These are phyloP conservation scores for Ceratocystis eucalypticola DNA, from an alignment of 2,329 filamentous ascomycete genomes.

Conservation along the genomic window DNA sequence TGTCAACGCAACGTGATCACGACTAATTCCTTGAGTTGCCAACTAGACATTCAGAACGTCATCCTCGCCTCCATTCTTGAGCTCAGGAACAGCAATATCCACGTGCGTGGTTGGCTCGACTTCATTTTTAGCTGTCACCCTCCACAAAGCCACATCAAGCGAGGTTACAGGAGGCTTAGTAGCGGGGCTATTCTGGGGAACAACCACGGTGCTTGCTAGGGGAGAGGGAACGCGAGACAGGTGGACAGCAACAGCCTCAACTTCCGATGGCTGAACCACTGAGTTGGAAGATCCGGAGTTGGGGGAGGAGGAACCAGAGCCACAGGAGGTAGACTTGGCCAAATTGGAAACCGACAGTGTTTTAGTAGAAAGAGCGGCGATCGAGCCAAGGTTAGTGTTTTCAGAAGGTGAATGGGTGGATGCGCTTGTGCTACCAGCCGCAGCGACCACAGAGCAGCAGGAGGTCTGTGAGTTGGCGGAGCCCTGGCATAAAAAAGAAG, in stretches of 20 bases:
- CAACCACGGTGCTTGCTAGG: neutral
- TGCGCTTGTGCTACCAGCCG: neutral
- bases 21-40: conserved; percentile 15
- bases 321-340: neutral
- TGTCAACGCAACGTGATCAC: conserved; percentile 2
- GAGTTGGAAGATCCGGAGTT: neutral
- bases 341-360: neutral
- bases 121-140: neutral
- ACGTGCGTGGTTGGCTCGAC: conserved; percentile 9
- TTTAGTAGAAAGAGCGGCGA: neutral
- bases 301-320: neutral
- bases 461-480: neutral
- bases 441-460: neutral
- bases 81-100: conserved; percentile 16
- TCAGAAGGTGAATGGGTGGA: neutral
- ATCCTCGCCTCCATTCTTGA: neutral
- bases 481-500: conserved; percentile 1
- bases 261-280: neutral
- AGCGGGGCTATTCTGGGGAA: neutral
- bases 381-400: neutral
- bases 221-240: conserved; percentile 4
- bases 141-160: conserved; percentile 13
- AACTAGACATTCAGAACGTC: conserved; percentile 17
- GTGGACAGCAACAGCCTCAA: conserved; percentile 10
- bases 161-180: neutral